phyloP scores from a whole-genome alignment of 1,284 basidiomycete species.

The Trichosporon sp. region DNA sequence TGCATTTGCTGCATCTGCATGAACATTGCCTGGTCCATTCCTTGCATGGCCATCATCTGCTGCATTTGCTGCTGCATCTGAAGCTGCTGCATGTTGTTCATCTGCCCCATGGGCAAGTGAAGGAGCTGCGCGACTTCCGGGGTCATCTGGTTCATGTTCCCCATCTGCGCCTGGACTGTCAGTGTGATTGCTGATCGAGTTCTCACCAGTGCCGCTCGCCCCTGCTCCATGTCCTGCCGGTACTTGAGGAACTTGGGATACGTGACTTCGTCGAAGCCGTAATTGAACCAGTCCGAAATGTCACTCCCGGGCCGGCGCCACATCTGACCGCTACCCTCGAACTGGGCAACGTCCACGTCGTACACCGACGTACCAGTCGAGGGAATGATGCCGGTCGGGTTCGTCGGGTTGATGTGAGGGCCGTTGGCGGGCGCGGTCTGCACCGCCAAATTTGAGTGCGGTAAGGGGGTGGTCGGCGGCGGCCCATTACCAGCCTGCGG shows the following conservation, averaged over 20 bases:
- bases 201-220: constrained; percentile 44
- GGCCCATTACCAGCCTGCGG: constrained; percentile 17
- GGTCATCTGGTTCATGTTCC: constrained; percentile 30
- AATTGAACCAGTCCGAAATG: constrained; percentile 98
- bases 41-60: constrained; percentile 40
- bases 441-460: constrained; percentile 39
- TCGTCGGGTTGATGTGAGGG: constrained; percentile 60
- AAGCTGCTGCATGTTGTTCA: constrained; percentile 47
- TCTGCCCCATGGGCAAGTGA: constrained; percentile 39
- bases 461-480: constrained; percentile 26
- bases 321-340: constrained; percentile 69
- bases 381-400: constrained; percentile 56
- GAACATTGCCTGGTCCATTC: constrained; percentile 44
- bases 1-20: constrained; percentile 17
- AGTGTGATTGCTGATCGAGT: not conserved
- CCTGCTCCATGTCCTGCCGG: constrained; percentile 71
- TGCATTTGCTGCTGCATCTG: constrained; percentile 50
- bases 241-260: constrained; percentile 90
- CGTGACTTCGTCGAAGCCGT: constrained; percentile 94
- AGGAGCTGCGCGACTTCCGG: constrained; percentile 38
- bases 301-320: constrained; percentile 93
- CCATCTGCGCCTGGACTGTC: constrained; percentile 30
- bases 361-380: constrained; percentile 69
- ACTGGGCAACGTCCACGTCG: constrained; percentile 76
- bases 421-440: constrained; percentile 19